Evolutionary conservation across 768 basidiomycete genomes (phyloP).

Genomic region (Russula sp.): DNA sequence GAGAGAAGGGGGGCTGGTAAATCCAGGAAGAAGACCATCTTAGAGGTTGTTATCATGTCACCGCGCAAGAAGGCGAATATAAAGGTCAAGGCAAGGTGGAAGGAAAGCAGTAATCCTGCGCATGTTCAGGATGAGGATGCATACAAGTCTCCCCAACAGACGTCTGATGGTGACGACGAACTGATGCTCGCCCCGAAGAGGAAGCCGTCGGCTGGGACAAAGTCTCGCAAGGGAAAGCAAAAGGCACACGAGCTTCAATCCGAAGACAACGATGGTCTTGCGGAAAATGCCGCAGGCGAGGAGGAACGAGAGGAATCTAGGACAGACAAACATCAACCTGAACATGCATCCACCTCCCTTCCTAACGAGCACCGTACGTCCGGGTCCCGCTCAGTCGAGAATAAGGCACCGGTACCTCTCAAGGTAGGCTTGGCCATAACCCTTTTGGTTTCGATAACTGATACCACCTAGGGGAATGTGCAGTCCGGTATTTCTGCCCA

Average conservation of each 20-base stretch:
- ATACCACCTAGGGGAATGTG: constrained; percentile 6
- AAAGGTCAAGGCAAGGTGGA: constrained; percentile 5
- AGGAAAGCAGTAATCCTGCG: constrained; percentile 1
- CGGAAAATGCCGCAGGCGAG: not conserved
- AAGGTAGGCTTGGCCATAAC: not conserved
- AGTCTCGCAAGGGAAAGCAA: constrained; percentile 21
- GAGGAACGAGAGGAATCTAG: not conserved
- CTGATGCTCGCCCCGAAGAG: constrained; percentile 11
- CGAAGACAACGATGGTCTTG: not conserved
- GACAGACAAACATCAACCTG: not conserved
- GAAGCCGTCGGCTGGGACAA: constrained; percentile 15
- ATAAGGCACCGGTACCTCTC: not conserved
- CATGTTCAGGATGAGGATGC: not conserved
- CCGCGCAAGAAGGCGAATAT: constrained; percentile 24
- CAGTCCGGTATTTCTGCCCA: not conserved
- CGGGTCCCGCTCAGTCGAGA: not conserved
- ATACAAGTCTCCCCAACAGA: not conserved
- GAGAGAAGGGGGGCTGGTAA: constrained; percentile 12
- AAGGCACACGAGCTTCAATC: not conserved
- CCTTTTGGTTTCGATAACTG: not conserved
- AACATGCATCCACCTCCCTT: not conserved
- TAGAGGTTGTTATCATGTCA: constrained; percentile 26
- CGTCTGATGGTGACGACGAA: constrained; percentile 18
- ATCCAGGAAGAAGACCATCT: constrained; percentile 19
- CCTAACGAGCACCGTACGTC: not conserved